phyloP scores from a whole-genome alignment of 179 eudicot species.

The Nepenthes alata region DNA sequence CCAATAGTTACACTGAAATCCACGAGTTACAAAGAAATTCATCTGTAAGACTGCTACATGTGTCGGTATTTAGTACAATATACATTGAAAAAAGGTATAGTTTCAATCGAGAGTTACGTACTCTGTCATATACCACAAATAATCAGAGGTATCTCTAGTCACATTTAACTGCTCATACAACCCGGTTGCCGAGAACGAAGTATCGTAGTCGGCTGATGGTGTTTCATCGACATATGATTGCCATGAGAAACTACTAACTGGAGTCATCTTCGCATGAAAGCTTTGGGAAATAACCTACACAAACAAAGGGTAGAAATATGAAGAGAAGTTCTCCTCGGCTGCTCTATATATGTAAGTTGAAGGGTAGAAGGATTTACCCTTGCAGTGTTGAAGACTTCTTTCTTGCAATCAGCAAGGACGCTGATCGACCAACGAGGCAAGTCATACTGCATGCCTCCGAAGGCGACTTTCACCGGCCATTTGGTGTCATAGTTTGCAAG shows the following conservation, averaged over 20 bases:
- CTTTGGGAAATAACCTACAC: slow-evolving; percentile 25
- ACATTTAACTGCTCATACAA: slow-evolving; percentile 68
- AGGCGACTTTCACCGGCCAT: slow-evolving; percentile 44
- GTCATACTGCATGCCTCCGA: slow-evolving; percentile 38
- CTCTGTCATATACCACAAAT: slow-evolving; percentile 89
- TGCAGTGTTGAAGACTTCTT: slow-evolving; percentile 78
- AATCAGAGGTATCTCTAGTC: slow-evolving; percentile 68
- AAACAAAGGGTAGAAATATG: too few species aligned
- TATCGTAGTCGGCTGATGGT: slow-evolving; percentile 36
- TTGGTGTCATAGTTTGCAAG: slow-evolving; percentile 62
- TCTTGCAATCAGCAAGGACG: slow-evolving; percentile 85
- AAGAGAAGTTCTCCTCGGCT: too few species aligned
- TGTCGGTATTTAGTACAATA: too few species aligned
- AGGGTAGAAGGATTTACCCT: slow-evolving; percentile 19
- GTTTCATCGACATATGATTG: slow-evolving; percentile 74
- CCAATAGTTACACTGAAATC: slow-evolving; percentile 36
- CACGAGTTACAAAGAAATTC: background rate
- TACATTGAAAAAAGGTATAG: background rate
- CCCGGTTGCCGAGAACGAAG: slow-evolving; percentile 39
- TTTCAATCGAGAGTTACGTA: slow-evolving; percentile 22
- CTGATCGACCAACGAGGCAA: slow-evolving; percentile 91
- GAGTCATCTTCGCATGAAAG: slow-evolving; percentile 49
- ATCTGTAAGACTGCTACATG: too few species aligned
- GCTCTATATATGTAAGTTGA: too few species aligned
- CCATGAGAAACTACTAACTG: slow-evolving; percentile 56